Evolutionary conservation across 805 yeast species (phyloP), one percentile per base, ranked within the genome.

Genomic region (Nakazawaea peltata): DNA sequence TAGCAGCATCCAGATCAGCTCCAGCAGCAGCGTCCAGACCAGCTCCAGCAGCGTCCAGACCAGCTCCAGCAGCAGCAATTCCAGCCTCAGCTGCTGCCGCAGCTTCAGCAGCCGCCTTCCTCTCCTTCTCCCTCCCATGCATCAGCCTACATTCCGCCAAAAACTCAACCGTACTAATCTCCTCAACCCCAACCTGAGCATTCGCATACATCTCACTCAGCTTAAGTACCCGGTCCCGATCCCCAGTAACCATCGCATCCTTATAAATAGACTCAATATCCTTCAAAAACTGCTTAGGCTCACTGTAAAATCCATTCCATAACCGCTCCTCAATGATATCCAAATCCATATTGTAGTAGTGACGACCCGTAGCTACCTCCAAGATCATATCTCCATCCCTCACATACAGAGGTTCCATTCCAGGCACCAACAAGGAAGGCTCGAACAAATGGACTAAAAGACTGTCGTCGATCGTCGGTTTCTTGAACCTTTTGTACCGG

Each of bases 201-300:
- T 92, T 88, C 10, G 97, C 94, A 51, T 73, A 74, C 97, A 92
- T 88, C 54, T 92, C 98, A 37, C 90, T 82, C 0, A 97, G 95
- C 50, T 72, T 73, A 43, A 74, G 54, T 4, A 81, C 63, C 36
- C 95, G 67, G 40, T 92, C 98, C 29, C 97, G 69, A 45, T 90
- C 97, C 0, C 84, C 85, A 3, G 70, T 58, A 0, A 77, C 74
- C 23, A 69, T 65, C 0, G 94, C 71, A 60, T 92, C 99, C 23
- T 67, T 67, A 29, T 83, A 78, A 26, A 92, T 90, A 74, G 82
- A 69, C 49, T 80, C 86, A 29, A 92, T 71, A 51, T 92, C 98
- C 44, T 71, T 74, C 46, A 88, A 60, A 50, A 83, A 90, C 53
- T 92, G 97, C 44, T 76, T 79, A 11, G 97, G 97, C 48, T 87